These are phyloP conservation scores for Dinochytrium kinnereticum DNA, from an alignment of 371 early-diverging fungal genomes.

Conservation along the genomic window DNA sequence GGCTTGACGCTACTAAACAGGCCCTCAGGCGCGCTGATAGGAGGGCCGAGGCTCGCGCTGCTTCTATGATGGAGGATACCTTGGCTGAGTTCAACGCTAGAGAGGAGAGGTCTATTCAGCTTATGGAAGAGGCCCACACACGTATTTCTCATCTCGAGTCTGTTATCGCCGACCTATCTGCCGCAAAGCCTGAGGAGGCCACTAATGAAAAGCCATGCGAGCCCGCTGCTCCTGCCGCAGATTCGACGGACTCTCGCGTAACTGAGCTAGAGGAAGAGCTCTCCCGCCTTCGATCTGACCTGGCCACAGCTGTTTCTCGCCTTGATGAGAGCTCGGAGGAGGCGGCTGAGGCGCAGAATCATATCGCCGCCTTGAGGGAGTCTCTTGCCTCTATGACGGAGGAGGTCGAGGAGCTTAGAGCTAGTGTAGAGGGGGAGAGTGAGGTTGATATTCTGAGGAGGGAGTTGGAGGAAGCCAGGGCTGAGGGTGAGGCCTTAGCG, in stretches of 20 bases:
- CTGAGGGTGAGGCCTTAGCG: not conserved
- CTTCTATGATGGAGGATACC: conserved; percentile 19
- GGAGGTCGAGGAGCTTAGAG: conserved; percentile 12
- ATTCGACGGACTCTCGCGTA: not conserved
- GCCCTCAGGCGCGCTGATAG: conserved; percentile 1
- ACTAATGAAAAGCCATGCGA: not conserved
- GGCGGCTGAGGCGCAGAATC: not conserved
- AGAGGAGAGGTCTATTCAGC: not conserved
- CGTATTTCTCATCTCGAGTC: not conserved
- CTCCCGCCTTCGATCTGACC: not conserved
- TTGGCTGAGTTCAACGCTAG: not conserved
- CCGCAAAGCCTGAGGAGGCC: not conserved
- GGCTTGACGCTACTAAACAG: conserved; percentile 6
- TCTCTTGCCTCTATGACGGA: conserved; percentile 9
- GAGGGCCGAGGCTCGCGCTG: conserved; percentile 7
- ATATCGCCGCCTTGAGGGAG: conserved; percentile 7
- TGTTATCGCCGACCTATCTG: not conserved
- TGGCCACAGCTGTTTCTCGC: not conserved
- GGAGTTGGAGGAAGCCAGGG: conserved; percentile 6
- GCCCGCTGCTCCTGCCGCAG: not conserved
- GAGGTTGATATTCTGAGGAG: not conserved
- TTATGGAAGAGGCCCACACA: not conserved
- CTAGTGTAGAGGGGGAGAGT: not conserved
- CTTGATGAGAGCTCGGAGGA: not conserved
- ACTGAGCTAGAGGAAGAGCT: conserved; percentile 18